A percentile compares a stretch with the other conserved stretches of the same genome.
These are phyloP conservation scores for Saprolegnia parasitica DNA, from an alignment of 352 stramenopile genomes.

Conservation along the genomic window DNA sequence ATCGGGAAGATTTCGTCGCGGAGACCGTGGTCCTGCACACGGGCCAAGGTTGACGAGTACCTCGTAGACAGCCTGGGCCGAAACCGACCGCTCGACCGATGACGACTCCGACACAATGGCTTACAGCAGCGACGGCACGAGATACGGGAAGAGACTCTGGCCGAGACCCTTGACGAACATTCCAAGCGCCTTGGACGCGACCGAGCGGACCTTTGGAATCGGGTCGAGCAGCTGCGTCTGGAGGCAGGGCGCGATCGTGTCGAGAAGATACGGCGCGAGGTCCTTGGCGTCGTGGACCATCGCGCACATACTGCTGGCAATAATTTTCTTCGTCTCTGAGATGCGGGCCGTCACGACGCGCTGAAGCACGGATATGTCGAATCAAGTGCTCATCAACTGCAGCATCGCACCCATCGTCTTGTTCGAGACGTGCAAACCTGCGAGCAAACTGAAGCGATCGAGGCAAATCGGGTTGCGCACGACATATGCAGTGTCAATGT, in stretches of 20 bases:
- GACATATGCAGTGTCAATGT: conserved; percentile 96
- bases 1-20: conserved; percentile 95
- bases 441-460: conserved; percentile 92
- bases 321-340: conserved; percentile 97
- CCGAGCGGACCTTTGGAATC: too few species aligned
- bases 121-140: conserved; percentile 96
- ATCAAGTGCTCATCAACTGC: conserved; percentile 95
- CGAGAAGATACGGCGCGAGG: too few species aligned
- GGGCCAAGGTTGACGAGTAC: conserved; percentile 83
- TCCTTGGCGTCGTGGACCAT: too few species aligned
- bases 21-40: conserved; percentile 62
- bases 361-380: conserved; percentile 99
- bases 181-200: conserved; percentile 92
- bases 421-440: conserved; percentile 94
- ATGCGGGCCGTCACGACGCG: conserved; percentile 95
- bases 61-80: conserved; percentile 97
- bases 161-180: conserved; percentile 94
- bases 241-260: too few species aligned
- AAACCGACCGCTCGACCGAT: conserved; percentile 96
- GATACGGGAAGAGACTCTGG: conserved; percentile 92
- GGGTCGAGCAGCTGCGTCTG: too few species aligned
- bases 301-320: conserved; percentile 96
- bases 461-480: conserved; percentile 99
- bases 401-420: conserved; percentile 93
- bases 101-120: conserved; percentile 92